Evolutionary conservation across 2,329 filamentous ascomycete species (phyloP).

Genomic region (Teratosphaeria viscida): DNA sequence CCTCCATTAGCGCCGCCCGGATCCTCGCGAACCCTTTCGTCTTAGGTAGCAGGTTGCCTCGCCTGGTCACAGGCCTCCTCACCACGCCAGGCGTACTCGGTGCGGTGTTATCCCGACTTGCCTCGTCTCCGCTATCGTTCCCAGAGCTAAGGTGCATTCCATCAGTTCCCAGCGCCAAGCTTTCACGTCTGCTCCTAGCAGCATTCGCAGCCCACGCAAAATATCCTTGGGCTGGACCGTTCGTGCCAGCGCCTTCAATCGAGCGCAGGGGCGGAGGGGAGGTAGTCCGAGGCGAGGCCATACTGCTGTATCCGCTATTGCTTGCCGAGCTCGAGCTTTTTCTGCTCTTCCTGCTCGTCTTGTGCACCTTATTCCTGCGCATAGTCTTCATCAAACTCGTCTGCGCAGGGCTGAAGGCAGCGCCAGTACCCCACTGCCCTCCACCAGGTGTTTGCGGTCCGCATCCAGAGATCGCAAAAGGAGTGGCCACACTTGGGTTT

Average conservation of each 20-base stretch:
- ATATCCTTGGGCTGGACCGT: slow-evolving; percentile 1
- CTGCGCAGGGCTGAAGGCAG: slow-evolving; percentile 21
- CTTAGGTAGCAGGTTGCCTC: slow-evolving; percentile 88
- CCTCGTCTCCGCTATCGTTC: slow-evolving; percentile 68
- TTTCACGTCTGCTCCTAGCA: slow-evolving; percentile 59
- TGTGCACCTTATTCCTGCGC: slow-evolving; percentile 48
- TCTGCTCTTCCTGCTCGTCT: slow-evolving; percentile 40
- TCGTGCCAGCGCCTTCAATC: slow-evolving; percentile 39
- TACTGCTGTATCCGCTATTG: slow-evolving; percentile 60
- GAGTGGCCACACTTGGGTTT: slow-evolving; percentile 37
- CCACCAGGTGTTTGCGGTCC: slow-evolving; percentile 38
- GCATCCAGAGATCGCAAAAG: slow-evolving; percentile 26
- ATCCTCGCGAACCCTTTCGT: slow-evolving; percentile 93
- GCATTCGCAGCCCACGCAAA: slow-evolving; percentile 21
- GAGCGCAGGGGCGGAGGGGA: slow-evolving; percentile 54
- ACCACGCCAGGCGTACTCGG: slow-evolving; percentile 61
- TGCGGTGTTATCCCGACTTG: slow-evolving; percentile 30
- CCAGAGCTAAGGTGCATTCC: slow-evolving; percentile 71
- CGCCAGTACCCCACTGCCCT: slow-evolving; percentile 4
- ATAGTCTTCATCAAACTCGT: slow-evolving; percentile 67
- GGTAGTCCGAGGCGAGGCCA: slow-evolving; percentile 57
- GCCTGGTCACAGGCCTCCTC: slow-evolving; percentile 68
- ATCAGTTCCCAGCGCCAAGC: slow-evolving; percentile 81
- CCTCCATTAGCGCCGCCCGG: slow-evolving; percentile 77
- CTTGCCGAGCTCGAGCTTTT: slow-evolving; percentile 53